Evolutionary conservation across 441 rosid genomes (phyloP).

Genomic region (Pelargonium citronellum): DNA sequence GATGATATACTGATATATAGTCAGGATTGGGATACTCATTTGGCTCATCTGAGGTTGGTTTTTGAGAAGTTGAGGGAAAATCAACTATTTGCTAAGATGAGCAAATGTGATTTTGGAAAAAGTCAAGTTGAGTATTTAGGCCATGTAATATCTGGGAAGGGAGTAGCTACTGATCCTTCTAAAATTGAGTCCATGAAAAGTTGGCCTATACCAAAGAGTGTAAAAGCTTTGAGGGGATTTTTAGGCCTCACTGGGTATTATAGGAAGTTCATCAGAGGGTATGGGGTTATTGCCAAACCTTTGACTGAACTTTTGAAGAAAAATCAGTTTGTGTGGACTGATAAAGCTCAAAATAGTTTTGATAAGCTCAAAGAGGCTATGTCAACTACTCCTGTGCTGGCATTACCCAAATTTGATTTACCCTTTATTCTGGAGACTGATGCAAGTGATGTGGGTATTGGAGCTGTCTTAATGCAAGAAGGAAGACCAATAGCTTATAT

Average conservation of each 20-base stretch:
- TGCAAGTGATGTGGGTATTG: neutral
- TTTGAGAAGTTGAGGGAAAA: neutral
- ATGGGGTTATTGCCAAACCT: neutral
- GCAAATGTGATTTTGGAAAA: neutral
- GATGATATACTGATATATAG: neutral
- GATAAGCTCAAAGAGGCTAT: neutral
- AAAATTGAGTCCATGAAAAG: neutral
- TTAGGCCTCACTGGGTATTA: neutral
- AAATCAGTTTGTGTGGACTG: neutral
- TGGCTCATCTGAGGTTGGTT: neutral
- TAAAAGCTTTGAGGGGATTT: neutral
- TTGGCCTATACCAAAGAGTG: neutral
- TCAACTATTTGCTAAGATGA: neutral
- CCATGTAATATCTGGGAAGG: neutral
- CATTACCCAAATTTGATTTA: neutral
- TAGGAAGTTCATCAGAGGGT: neutral
- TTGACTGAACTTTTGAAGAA: neutral
- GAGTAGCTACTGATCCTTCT: neutral
- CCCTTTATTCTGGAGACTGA: neutral
- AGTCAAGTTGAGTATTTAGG: slow-evolving; percentile 7
- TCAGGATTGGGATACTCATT: neutral
- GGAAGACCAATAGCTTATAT: neutral
- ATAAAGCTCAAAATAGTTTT: neutral
- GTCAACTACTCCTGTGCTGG: neutral
- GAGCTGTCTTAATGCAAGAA: no score